These are phyloP conservation scores for Ustulina deusta DNA, from an alignment of 2,329 filamentous ascomycete species.

Conservation along the genomic window DNA sequence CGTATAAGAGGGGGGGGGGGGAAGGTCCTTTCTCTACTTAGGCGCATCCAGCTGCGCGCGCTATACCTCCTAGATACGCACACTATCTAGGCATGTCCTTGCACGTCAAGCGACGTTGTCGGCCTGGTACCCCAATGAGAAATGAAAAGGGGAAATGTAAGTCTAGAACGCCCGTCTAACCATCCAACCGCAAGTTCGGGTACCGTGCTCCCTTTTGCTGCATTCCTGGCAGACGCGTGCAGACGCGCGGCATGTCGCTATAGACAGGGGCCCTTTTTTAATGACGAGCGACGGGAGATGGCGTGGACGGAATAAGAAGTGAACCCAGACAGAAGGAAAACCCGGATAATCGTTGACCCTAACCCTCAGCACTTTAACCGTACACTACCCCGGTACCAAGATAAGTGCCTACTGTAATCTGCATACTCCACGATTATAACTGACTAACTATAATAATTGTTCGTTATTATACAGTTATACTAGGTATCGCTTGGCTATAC, in stretches of 20 bases:
- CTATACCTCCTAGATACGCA: background rate
- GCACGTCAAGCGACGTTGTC: slow-evolving; percentile 12
- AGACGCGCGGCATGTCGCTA: slow-evolving; percentile 37
- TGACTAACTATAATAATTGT: background rate
- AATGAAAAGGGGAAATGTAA: slow-evolving; percentile 16
- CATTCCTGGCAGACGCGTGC: slow-evolving; percentile 41
- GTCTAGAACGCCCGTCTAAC: slow-evolving; percentile 32
- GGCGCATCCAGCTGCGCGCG: slow-evolving; percentile 3
- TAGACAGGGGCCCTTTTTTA: slow-evolving; percentile 13
- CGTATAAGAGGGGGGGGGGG: slow-evolving; percentile 1
- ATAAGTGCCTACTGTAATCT: slow-evolving; percentile 1
- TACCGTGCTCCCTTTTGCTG: slow-evolving; percentile 23
- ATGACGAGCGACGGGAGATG: slow-evolving; percentile 11
- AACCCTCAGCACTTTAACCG: too few species aligned
- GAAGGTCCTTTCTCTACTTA: background rate
- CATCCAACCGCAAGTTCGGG: slow-evolving; percentile 18
- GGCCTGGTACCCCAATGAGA: slow-evolving; percentile 1
- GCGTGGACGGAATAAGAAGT: background rate
- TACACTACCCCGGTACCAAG: background rate
- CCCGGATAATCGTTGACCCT: slow-evolving; percentile 31
- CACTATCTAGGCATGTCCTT: slow-evolving; percentile 13
- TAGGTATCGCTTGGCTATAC: slow-evolving; percentile 20
- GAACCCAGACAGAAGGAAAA: slow-evolving; percentile 26
- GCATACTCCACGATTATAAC: slow-evolving; percentile 26
- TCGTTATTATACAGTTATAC: slow-evolving; percentile 10